These are phyloP conservation scores for Chaetomium olivaceum DNA, from an alignment of 2,329 filamentous ascomycete species.

Conservation along the genomic window DNA sequence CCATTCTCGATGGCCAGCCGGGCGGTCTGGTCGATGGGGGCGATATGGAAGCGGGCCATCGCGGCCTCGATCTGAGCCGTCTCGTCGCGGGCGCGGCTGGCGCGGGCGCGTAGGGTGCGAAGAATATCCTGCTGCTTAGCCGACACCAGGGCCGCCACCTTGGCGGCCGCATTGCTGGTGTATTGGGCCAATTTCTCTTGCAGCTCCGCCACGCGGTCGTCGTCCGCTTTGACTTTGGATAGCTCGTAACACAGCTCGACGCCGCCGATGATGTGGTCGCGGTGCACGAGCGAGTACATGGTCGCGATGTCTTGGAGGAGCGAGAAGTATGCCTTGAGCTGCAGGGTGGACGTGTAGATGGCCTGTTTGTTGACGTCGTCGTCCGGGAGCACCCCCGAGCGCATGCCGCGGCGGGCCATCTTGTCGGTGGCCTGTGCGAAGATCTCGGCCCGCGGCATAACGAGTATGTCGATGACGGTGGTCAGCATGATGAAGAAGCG, in stretches of 20 bases:
- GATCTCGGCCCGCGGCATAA: neutral
- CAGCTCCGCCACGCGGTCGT: constrained; percentile 1
- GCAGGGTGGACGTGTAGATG: neutral
- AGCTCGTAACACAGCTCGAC: constrained; percentile 8
- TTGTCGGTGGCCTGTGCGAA: neutral
- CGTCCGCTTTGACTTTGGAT: neutral
- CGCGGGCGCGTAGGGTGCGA: neutral
- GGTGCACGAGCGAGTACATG: constrained; percentile 2
- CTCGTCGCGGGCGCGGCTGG: neutral
- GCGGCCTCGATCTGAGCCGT: neutral
- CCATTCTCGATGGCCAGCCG: neutral
- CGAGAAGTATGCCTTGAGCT: constrained; percentile 10
- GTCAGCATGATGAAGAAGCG: constrained; percentile 4
- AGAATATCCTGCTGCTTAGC: constrained; percentile 1
- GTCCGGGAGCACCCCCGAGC: neutral
- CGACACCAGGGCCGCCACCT: neutral
- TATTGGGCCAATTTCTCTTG: neutral
- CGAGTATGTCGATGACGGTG: constrained; percentile 6
- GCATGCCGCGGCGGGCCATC: neutral
- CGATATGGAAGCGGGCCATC: neutral
- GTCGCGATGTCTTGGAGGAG: constrained; percentile 3
- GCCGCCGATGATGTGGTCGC: constrained; percentile 7
- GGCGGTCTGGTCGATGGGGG: neutral
- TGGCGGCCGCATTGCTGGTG: neutral
- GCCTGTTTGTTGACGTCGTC: neutral